Evolutionary conservation across 2,329 filamentous ascomycete genomes (phyloP).

Genomic region (Xenoacremonium recifei): DNA sequence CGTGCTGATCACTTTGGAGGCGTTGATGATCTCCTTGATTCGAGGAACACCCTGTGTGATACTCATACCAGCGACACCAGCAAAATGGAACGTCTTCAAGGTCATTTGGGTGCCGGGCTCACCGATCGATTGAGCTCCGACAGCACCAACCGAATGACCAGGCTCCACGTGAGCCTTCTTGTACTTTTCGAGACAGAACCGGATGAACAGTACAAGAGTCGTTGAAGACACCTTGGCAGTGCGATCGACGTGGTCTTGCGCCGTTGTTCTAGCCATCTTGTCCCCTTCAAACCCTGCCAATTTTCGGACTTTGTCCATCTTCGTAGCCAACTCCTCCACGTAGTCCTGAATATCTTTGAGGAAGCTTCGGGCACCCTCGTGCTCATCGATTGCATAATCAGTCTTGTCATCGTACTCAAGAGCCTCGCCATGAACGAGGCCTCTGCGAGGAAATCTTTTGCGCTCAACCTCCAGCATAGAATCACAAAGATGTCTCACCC

Average conservation of each 20-base stretch:
- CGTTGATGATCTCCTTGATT: slow-evolving; percentile 99
- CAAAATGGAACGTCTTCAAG: slow-evolving; percentile 99
- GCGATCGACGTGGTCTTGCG: slow-evolving; percentile 56
- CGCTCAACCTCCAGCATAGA: slow-evolving; percentile 68
- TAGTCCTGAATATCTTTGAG: slow-evolving; percentile 75
- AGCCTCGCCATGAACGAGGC: slow-evolving; percentile 58
- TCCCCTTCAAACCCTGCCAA: slow-evolving; percentile 48
- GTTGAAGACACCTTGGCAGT: slow-evolving; percentile 79
- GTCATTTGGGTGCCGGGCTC: slow-evolving; percentile 99
- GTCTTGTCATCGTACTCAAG: slow-evolving; percentile 70
- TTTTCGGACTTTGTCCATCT: slow-evolving; percentile 54
- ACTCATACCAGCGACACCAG: slow-evolving; percentile 98
- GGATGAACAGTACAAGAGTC: slow-evolving; percentile 75
- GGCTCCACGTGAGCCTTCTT: slow-evolving; percentile 89
- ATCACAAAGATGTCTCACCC: slow-evolving; percentile 69
- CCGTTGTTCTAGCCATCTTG: slow-evolving; percentile 16
- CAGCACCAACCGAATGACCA: slow-evolving; percentile 91
- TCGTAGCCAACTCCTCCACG: slow-evolving; percentile 60
- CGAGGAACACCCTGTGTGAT: slow-evolving; percentile 98
- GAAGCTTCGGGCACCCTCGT: slow-evolving; percentile 81
- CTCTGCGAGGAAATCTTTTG: slow-evolving; percentile 58
- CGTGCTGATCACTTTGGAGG: slow-evolving; percentile 88
- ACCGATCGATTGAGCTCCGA: slow-evolving; percentile 96
- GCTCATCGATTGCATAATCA: slow-evolving; percentile 69
- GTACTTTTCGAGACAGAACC: slow-evolving; percentile 84